A percentile compares a stretch with the other conserved stretches of the same genome.
Conservation (phyloP, 106 monocot species). For the Vanilla planifolia region DNA sequence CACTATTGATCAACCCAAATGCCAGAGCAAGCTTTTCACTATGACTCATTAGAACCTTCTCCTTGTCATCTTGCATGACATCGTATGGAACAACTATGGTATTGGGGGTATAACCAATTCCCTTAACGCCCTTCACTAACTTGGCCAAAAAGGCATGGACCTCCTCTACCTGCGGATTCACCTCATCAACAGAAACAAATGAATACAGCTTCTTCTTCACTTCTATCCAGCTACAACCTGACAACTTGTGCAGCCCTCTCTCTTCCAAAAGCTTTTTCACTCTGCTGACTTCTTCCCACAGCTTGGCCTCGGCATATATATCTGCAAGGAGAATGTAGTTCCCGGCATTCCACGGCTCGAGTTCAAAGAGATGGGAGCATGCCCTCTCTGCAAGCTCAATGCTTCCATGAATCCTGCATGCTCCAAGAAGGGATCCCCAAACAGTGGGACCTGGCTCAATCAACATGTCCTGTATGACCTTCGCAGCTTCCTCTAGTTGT, state of each 20-base stretch:
- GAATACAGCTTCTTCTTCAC: conserved; percentile 34
- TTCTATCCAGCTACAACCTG: conserved; percentile 67
- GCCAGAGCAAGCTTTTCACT: conserved; percentile 73
- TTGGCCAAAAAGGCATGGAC: conserved; percentile 34
- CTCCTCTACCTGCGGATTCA: conserved; percentile 43
- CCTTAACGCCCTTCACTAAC: conserved; percentile 48
- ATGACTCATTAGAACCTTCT: conserved; percentile 54
- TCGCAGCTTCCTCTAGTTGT: conserved; percentile 36
- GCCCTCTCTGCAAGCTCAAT: conserved; percentile 58
- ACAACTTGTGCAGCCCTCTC: conserved; percentile 38
- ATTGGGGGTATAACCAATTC: conserved; percentile 42
- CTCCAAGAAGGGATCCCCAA: conserved; percentile 65
- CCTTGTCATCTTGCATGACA: conserved; percentile 55
- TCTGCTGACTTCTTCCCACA: conserved; percentile 38
- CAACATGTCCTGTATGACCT: conserved; percentile 42
- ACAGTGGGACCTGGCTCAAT: conserved; percentile 61
- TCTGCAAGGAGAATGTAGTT: conserved; percentile 56
- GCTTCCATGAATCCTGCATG: conserved; percentile 49
- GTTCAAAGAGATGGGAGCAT: conserved; percentile 40
- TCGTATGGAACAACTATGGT: conserved; percentile 56
- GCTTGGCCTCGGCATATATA: conserved; percentile 45
- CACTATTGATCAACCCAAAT: conserved; percentile 52
- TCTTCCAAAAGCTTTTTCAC: conserved; percentile 40
- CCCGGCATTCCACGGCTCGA: conserved; percentile 62
- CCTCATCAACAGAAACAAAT: conserved; percentile 42